Evolutionary conservation across 768 basidiomycete species (phyloP).

Genomic region (Tubosaeta sp.): DNA sequence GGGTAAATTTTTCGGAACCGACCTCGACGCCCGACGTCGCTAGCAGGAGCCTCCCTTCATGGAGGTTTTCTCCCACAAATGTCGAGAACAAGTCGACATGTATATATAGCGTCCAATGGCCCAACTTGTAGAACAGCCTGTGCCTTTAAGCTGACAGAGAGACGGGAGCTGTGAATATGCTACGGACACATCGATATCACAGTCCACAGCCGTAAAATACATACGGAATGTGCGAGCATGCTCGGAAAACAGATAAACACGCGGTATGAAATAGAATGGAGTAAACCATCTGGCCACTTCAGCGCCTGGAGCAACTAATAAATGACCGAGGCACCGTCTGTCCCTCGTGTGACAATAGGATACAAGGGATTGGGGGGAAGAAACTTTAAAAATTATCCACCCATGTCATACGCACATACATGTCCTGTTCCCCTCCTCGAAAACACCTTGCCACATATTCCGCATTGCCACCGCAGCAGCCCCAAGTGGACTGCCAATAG

Average conservation of each 20-base stretch:
- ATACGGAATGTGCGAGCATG: not conserved
- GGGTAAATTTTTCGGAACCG: not conserved
- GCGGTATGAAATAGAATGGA: not conserved
- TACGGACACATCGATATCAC: not conserved
- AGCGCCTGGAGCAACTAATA: not conserved
- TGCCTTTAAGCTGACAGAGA: not conserved
- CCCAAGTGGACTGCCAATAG: constrained; percentile 15
- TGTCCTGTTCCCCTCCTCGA: constrained; percentile 18
- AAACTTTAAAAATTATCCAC: not conserved
- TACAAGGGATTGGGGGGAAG: not conserved
- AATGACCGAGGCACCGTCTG: not conserved
- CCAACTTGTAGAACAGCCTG: not conserved
- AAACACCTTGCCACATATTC: constrained; percentile 10
- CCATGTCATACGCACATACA: not conserved
- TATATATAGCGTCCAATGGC: not conserved
- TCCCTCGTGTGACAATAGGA: not conserved
- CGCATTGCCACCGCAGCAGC: constrained; percentile 16
- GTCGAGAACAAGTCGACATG: too few species aligned
- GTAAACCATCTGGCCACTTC: not conserved
- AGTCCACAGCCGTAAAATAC: not conserved
- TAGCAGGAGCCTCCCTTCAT: too few species aligned
- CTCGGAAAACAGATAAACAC: not conserved
- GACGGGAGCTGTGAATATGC: not conserved
- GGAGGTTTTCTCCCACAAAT: too few species aligned
- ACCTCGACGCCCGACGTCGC: not conserved